Evolutionary conservation across 108 stramenopile genomes (phyloP), one percentile per base, ranked within the genome.

Genomic region (Pseudonitzschia pungens): DNA sequence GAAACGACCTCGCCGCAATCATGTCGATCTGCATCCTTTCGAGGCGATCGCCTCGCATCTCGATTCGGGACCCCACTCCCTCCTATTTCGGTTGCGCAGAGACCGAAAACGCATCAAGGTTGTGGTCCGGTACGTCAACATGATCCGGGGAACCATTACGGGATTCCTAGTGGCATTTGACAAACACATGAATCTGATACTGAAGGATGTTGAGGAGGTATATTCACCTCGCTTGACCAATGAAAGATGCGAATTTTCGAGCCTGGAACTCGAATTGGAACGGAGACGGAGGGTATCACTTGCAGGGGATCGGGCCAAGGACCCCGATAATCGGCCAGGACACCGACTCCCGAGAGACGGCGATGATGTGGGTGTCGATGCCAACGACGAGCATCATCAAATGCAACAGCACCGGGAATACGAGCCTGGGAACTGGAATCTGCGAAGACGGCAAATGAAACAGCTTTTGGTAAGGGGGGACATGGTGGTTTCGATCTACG

Each of bases 121-220:
- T 22, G 77, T 92, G 41, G 68, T 91, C 22, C 81, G 93, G 45
- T 90, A 93, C 45, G 86, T 88, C 24, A 81, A 91, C 70, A 86
- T 89, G 41, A 76, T 94, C 21, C 84, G 93, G 12, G 93, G 93
- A 28, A 89, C 85, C 36, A 45, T 94, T 59, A 90, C 88, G 12
- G 93, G 93, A 4, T 80, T 68, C 58, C 73, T 94, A 41, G 65
- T 90, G 12, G 89, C 88, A 14, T 91, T 89, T 65, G 93, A 94
- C 74, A 92, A 90, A 71, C 90, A 90, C 72, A 86, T 87, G 59
- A 94, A 94, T 69, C 77, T 94, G 80, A 83, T 94, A 14, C 58
- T 94, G 66, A 76, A 71, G 55, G 87, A 92, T 77, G 91, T 86
- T 0, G 85, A 92, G 64, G 93, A 94, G 77, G 73, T 86, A 0